Evolutionary conservation across 2,329 filamentous ascomycete species (phyloP).

Genomic region (Penicillium sp.): DNA sequence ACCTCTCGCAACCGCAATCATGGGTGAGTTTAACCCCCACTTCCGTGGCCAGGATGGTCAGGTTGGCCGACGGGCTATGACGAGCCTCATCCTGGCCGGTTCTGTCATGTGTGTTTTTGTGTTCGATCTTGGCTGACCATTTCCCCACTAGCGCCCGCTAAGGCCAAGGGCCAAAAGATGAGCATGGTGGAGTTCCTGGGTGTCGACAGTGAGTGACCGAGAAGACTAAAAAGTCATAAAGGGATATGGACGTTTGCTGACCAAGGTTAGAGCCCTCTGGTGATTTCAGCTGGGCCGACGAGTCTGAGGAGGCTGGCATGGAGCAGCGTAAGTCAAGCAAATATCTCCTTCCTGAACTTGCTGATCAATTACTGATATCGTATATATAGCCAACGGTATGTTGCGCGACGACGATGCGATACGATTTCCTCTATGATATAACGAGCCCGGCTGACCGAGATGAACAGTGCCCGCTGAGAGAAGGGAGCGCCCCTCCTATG

Average conservation of each 20-base stretch:
- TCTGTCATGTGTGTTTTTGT: conserved; percentile 25
- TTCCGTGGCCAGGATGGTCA: conserved; percentile 10
- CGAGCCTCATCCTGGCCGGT: conserved; percentile 1
- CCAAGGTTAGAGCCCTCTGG: conserved; percentile 66
- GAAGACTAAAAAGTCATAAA: conserved; percentile 8
- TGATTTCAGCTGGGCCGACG: conserved; percentile 85
- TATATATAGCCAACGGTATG: conserved; percentile 40
- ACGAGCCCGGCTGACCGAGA: conserved; percentile 28
- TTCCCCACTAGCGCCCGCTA: conserved; percentile 75
- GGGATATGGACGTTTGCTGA: conserved; percentile 31
- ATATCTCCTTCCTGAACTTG: conserved; percentile 18
- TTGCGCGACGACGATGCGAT: conserved; percentile 21
- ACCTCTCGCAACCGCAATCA: conserved; percentile 62
- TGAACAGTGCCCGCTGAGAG: conserved; percentile 49
- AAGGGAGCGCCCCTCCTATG: conserved; percentile 57
- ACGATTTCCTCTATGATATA: conserved; percentile 10
- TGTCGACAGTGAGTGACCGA: conserved; percentile 75
- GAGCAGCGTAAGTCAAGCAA: conserved; percentile 9
- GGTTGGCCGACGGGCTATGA: background rate
- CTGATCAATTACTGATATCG: conserved; percentile 23
- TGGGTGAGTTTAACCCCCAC: conserved; percentile 52
- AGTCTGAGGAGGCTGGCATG: conserved; percentile 47
- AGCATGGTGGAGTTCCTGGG: conserved; percentile 94
- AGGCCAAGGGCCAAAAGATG: conserved; percentile 96
- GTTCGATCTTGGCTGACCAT: conserved; percentile 53